Evolutionary conservation across 495 filamentous ascomycete genomes (phyloP), one percentile per base, ranked within the genome.

Genomic region (Neurospora sp.): DNA sequence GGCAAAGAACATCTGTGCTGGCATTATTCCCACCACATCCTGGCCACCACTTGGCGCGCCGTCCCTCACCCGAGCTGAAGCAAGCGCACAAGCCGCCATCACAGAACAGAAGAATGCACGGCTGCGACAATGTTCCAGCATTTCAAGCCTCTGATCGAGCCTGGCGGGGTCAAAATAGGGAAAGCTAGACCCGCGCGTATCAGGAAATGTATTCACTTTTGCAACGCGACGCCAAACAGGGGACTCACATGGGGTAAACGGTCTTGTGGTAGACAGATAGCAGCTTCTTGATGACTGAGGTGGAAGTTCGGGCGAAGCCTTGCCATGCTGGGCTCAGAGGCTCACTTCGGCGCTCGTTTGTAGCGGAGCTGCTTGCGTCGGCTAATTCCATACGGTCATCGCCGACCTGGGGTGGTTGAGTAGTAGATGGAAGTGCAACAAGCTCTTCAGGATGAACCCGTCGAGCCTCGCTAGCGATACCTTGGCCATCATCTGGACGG

Each of bases 41-140:
- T 31, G 53, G 22, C 22, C 22, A 61, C 53, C 53, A 39, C 71
- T 78, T 39, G 84, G 68, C 0, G 85, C 84, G 38, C 85, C 85
- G 73, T 87, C 85, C 68, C 85, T 78, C 9, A 79, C 84, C 0
- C 85, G 80, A 10, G 79, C 83, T 7, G 85, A 82, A 11, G 81
- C 81, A 70, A 87, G 78, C 35, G 85, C 81, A 69, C 86, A 86
- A 11, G 83, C 81, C 14, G 85, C 83, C 85, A 87, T 87, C 31
- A 82, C 78, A 3, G 81, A 82, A 22, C 83, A 84, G 78, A 86
- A 87, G 48, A 86, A 78, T 20, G 78, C 75, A 48, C 79, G 80
- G 70, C 84, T 81, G 37, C 74, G 72, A n/a, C 82, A 78, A 73
- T 87, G 79, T 37, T 85, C 82, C 35, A 80, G 72, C 61, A 77